Evolutionary conservation across 2,329 filamentous ascomycete genomes (phyloP), one percentile per base, ranked within the genome.

Genomic region (Fusarium irregulare): DNA sequence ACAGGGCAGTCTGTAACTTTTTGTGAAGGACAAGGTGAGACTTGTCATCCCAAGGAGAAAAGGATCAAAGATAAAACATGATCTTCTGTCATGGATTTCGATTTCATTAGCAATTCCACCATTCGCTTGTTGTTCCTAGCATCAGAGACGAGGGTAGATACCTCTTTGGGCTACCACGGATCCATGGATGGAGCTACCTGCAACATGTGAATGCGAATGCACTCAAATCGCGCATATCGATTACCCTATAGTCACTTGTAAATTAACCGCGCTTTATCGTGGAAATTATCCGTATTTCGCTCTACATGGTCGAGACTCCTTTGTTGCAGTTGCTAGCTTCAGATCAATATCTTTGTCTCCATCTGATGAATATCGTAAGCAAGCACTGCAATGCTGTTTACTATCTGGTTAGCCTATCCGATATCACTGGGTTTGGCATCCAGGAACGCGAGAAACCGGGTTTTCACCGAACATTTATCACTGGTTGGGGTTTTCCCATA

Each of bases 361-460:
- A 41, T 13, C 7, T 11, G 20, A 28, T 41, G 13, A 6, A 21
- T 13, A 18, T 27, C 13, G 25, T 51, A 41, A 50, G 30, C 16
- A 25, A 37, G 13, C 9, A 18, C 32, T 50, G n/a, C 30, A 32
- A 44, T 44, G 41, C 34, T n/a, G 18, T 37, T 16, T 23, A 44
- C 20, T 4, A 20, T 12, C 30, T 16, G 20, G 6, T 23, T 20
- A 45, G 18, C 16, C 14, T 25, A 20, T 47, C 25, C 20, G 13
- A 42, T 41, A n/a, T 20, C 32, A 34, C 16, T 25, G 16, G 14
- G 4, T 23, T 20, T 51, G 4, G 6, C 10, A 18, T 6, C 12
- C 10, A 50, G 45, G 48, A 56, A 71, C 61, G 67, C 50, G 48
- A 74, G 63, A 72, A 67, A 67, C 67, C 72, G 71, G 71, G 66